Base-by-base conservation (phyloP, 139 green algal species). In the Coelastrella sp. region DNA sequence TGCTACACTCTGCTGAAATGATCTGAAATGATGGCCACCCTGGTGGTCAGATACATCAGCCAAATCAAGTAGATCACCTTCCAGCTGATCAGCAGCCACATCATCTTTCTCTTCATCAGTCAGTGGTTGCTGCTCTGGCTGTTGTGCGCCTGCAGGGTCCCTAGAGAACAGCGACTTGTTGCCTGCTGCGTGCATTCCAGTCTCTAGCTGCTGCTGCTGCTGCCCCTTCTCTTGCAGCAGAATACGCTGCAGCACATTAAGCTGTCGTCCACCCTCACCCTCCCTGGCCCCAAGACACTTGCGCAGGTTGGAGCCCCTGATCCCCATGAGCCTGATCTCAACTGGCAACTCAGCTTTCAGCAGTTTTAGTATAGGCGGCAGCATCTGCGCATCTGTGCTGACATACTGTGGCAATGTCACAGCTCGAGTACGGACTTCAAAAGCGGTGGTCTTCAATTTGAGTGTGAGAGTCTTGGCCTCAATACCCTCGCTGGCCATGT, bases 401-500 rank as follows among this genome's bases (percentile, higher is more conserved):
- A 94, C 79, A 83, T 94, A 89, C 37, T 79, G 66, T 2, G 89
- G 67, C 63, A 98, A 85, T 5, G 94, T 97, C 2, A 77, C 53
- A 19, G 94, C 85, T 5, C 94, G 87, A 5, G 92, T 96, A 37
- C 86, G 87, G 71, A 96, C 87, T 84, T 95, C 89, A 83, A 98
- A 98, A 8, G 59, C 88, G 5, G 89, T 90, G 4, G 85, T 66
- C 85, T 98, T 98, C 27, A 98, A 82, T 83, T 98, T 98, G 30
- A 98, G 91, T 0, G 93, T 98, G 23, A 98, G 13, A 15, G 91
- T 96, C n/a, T 84, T 91, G 27, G 91, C 95, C 59, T 91, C 86
- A n/a, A 98, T 89, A 7, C 76, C 85, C 82, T 96, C 93, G 9
- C 48, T 13, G 21, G 81, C 91, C 93, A 98, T 92, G 85, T 97